Conservation (phyloP, 2,329 filamentous ascomycete genomes). For the Stemphylium lycopersici region DNA sequence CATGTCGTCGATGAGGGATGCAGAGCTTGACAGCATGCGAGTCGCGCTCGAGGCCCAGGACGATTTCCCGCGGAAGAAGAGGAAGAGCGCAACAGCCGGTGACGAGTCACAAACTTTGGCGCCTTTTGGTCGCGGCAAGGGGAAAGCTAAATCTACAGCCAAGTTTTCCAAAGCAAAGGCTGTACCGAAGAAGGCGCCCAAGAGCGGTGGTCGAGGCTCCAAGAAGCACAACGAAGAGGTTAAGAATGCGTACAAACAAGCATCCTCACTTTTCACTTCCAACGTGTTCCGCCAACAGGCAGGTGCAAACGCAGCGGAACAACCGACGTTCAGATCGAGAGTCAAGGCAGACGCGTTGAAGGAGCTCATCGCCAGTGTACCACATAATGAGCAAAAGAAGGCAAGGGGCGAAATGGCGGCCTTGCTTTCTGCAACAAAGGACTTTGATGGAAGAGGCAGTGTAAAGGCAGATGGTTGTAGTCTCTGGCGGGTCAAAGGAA, state of each 20-base stretch:
- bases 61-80: constrained; percentile 35
- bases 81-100: constrained; percentile 15
- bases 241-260: constrained; percentile 25
- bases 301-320: constrained; percentile 23
- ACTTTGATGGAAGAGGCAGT: constrained; percentile 49
- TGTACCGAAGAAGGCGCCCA: not conserved
- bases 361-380: constrained; percentile 49
- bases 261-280: constrained; percentile 33
- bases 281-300: constrained; percentile 45
- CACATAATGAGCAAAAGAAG: constrained; percentile 42
- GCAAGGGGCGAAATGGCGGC: constrained; percentile 45
- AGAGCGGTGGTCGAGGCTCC: constrained; percentile 7
- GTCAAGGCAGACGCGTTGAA: constrained; percentile 47
- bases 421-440: constrained; percentile 49
- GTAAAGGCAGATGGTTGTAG: constrained; percentile 35
- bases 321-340: constrained; percentile 31
- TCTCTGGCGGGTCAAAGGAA: constrained; percentile 55
- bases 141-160: constrained; percentile 10
- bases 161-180: constrained; percentile 6
- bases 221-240: constrained; percentile 26
- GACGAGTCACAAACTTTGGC: not conserved
- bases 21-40: constrained; percentile 37
- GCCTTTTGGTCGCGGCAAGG: constrained; percentile 2
- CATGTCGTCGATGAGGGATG: constrained; percentile 29
- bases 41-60: constrained; percentile 34